Percentiles rank a stretch among this genome's conserved stretches.
phyloP scores from a whole-genome alignment of 176 grass and related monocot genomes.

The Oryza meyeriana region DNA sequence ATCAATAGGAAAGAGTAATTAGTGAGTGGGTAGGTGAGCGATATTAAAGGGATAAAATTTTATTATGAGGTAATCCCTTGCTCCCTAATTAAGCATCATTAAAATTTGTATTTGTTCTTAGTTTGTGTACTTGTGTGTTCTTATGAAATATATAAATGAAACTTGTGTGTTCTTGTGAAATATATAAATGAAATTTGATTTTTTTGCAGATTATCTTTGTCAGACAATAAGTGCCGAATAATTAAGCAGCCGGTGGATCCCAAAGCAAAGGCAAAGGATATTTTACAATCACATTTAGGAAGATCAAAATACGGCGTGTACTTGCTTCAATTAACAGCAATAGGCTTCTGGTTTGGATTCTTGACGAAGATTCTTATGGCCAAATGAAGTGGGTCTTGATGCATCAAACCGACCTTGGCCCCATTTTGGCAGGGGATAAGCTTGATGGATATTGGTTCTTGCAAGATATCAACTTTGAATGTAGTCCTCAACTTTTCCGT shows the following conservation, averaged over 20 bases:
- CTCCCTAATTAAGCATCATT: neutral
- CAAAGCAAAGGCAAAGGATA: neutral
- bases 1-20: too few relatives aligned
- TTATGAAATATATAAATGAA: too few relatives aligned
- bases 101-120: neutral
- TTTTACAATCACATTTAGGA: neutral
- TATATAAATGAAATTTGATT: neutral
- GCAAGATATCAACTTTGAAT: neutral
- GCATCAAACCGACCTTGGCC: neutral
- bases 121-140: too few relatives aligned
- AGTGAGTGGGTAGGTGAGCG: too few relatives aligned
- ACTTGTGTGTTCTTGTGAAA: too few relatives aligned
- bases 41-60: too few relatives aligned
- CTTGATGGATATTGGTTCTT: neutral
- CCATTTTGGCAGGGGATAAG: neutral
- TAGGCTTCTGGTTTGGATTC: neutral
- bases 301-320: neutral
- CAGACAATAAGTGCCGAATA: neutral
- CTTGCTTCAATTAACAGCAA: neutral
- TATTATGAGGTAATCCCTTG: neutral
- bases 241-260: neutral
- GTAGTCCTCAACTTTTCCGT: too few relatives aligned
- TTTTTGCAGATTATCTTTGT: neutral
- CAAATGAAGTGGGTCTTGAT: neutral
- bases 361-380: neutral